Evolutionary conservation across 768 basidiomycete genomes (phyloP).

Genomic region (Russula ochroleuca): DNA sequence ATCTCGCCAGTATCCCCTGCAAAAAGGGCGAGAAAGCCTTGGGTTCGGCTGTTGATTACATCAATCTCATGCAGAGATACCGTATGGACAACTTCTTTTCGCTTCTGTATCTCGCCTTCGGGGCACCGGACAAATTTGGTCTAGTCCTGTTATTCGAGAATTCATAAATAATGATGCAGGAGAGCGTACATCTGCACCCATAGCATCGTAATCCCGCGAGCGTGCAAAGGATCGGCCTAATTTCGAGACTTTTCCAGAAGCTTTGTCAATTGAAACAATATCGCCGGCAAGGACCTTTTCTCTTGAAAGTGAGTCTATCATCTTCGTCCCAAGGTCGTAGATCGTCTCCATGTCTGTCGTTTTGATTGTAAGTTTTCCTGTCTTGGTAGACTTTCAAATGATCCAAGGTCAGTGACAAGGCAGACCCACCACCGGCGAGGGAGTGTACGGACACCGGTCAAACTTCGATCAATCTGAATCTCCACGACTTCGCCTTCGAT

Average conservation of each 20-base stretch:
- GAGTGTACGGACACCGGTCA: conserved; percentile 74
- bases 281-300: conserved; percentile 96
- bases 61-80: conserved; percentile 98
- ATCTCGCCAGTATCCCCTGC: conserved; percentile 98
- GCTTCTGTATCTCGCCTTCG: conserved; percentile 95
- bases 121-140: conserved; percentile 98
- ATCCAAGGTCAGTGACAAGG: neutral
- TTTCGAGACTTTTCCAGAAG: conserved; percentile 94
- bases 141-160: conserved; percentile 40
- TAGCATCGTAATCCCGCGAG: conserved; percentile 96
- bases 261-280: conserved; percentile 95
- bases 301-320: conserved; percentile 96
- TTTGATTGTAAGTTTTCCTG: conserved; percentile 95
- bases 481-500: conserved; percentile 99
- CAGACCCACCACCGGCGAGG: neutral
- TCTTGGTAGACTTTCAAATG: conserved; percentile 79
- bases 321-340: conserved; percentile 97
- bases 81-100: conserved; percentile 95
- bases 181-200: conserved; percentile 90
- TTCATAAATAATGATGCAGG: neutral
- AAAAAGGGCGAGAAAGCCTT: conserved; percentile 95
- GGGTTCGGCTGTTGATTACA: conserved; percentile 97
- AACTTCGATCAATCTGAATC: conserved; percentile 94
- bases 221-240: conserved; percentile 95
- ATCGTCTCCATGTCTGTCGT: conserved; percentile 99